These are phyloP conservation scores for Rhodomyrtus tomentosa DNA, from an alignment of 345 rosid species.

Conservation along the genomic window DNA sequence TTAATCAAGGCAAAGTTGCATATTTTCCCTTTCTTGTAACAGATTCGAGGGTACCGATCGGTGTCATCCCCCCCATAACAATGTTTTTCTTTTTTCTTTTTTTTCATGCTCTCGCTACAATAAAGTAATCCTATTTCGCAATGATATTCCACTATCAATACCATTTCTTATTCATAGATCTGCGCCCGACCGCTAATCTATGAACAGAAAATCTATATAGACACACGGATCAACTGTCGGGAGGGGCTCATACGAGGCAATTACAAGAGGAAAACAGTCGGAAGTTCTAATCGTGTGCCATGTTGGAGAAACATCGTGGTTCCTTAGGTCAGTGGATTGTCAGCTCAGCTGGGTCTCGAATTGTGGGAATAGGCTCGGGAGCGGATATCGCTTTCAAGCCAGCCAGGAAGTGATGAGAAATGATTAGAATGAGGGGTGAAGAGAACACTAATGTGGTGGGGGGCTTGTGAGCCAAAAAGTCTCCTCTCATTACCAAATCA, in stretches of 20 bases:
- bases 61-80: no score
- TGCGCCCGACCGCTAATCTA: no score
- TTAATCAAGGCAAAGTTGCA: background rate
- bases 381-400: background rate
- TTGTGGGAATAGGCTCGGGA: background rate
- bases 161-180: no score
- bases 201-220: no score
- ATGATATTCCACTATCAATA: no score
- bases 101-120: no score
- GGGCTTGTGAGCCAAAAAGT: background rate
- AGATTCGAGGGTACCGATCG: no score
- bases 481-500: background rate
- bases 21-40: no score
- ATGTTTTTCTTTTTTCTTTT: no score
- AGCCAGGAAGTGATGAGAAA: background rate
- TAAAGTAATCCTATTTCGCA: no score
- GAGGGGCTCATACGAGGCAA: background rate
- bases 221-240: no score
- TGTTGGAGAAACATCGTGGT: background rate
- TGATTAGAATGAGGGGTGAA: background rate
- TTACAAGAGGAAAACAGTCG: background rate
- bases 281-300: background rate
- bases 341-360: background rate
- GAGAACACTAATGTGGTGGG: no score
- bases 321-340: background rate